Percentiles rank a stretch among this genome's conserved stretches.
phyloP scores from a whole-genome alignment of 192 early-diverging fungal genomes.

The Oehlia diaphana region DNA sequence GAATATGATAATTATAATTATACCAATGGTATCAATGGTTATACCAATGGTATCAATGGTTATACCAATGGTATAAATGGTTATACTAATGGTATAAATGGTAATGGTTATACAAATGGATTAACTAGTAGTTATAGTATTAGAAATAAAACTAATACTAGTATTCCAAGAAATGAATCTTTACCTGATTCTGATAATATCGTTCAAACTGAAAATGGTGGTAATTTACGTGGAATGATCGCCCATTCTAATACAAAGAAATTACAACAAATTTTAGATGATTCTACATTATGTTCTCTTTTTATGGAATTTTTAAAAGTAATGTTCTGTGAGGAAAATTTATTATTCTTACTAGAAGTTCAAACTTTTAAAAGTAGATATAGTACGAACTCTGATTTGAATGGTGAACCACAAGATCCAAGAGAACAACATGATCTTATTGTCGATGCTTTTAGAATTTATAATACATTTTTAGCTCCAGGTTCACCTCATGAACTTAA shows the following conservation, averaged over 20 bases:
- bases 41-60: no score
- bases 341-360: slow-evolving; percentile 67
- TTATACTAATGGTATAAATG: no score
- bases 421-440: slow-evolving; percentile 45
- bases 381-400: not conserved
- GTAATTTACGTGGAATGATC: not conserved
- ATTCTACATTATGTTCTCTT: slow-evolving; percentile 48
- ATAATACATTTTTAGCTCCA: slow-evolving; percentile 49
- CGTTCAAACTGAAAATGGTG: not conserved
- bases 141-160: not conserved
- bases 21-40: not conserved
- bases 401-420: not conserved
- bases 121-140: not conserved
- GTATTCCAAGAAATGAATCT: not conserved
- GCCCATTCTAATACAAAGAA: slow-evolving; percentile 48
- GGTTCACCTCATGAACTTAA: slow-evolving; percentile 52
- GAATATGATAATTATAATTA: slow-evolving; percentile 5
- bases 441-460: slow-evolving; percentile 54
- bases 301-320: slow-evolving; percentile 66
- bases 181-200: not conserved
- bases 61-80: not conserved
- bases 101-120: not conserved
- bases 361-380: slow-evolving; percentile 51
- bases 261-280: slow-evolving; percentile 62
- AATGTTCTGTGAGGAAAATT: slow-evolving; percentile 74